Evolutionary conservation across 2,329 filamentous ascomycete species (phyloP).

Genomic region (Magnaporthiopsis rhizophila): DNA sequence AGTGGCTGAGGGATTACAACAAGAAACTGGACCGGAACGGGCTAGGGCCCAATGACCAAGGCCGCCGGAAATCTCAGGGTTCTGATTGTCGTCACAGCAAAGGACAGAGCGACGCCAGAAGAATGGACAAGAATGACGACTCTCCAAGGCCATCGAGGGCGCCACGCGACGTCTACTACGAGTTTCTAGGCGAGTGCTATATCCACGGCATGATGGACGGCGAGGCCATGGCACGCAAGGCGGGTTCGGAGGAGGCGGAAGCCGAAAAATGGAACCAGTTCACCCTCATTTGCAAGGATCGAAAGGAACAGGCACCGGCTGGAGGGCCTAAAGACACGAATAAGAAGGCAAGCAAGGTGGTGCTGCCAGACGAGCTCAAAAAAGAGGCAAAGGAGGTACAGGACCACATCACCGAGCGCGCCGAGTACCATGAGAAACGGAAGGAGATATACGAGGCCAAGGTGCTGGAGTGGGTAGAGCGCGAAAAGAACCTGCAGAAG

Average conservation of each 20-base stretch:
- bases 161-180: constrained; percentile 2
- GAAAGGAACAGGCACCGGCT: background rate
- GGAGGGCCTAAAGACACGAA: background rate
- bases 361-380: background rate
- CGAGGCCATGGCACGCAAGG: constrained; percentile 5
- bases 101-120: no score
- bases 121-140: background rate
- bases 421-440: background rate
- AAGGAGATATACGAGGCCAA: background rate
- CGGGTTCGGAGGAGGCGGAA: background rate
- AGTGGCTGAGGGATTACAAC: background rate
- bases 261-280: background rate
- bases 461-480: background rate
- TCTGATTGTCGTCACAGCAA: no score
- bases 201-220: constrained; percentile 12
- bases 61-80: background rate
- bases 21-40: background rate
- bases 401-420: background rate
- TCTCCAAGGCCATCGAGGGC: background rate
- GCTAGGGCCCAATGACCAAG: background rate
- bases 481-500: no score
- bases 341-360: background rate
- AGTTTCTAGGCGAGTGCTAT: constrained; percentile 8
- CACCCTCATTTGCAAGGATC: background rate
- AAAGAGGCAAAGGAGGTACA: background rate